phyloP scores from a whole-genome alignment of 2,329 filamentous ascomycete species.

The Elsinoe fawcettii region DNA sequence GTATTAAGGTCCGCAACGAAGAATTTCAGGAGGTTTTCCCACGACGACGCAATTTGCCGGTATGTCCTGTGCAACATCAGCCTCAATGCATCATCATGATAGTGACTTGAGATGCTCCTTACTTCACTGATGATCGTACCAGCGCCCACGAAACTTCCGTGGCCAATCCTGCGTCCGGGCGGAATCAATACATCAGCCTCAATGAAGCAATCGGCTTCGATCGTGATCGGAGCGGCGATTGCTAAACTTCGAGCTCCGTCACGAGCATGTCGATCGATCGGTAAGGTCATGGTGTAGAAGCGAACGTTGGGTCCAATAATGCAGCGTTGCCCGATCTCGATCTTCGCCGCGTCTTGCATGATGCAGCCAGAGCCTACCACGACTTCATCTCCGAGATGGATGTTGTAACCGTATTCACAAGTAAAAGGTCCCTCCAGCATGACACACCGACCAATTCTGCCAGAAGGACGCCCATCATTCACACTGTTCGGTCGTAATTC shows the following conservation, averaged over 20 bases:
- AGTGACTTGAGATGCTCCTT: slow-evolving; percentile 24
- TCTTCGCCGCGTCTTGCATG: slow-evolving; percentile 76
- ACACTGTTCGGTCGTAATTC: slow-evolving; percentile 36
- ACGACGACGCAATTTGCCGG: slow-evolving; percentile 39
- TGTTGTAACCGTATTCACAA: slow-evolving; percentile 95
- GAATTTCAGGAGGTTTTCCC: slow-evolving; percentile 40
- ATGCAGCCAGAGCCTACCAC: slow-evolving; percentile 75
- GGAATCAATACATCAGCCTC: slow-evolving; percentile 55
- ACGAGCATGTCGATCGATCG: slow-evolving; percentile 63
- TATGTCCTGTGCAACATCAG: slow-evolving; percentile 33
- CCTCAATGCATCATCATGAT: neutral
- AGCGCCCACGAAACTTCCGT: slow-evolving; percentile 47
- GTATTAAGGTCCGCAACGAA: slow-evolving; percentile 5
- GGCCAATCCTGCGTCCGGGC: slow-evolving; percentile 48
- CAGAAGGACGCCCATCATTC: slow-evolving; percentile 45
- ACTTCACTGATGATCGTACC: slow-evolving; percentile 50
- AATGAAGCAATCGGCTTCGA: slow-evolving; percentile 65
- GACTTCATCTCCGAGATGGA: slow-evolving; percentile 77
- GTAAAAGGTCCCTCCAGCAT: slow-evolving; percentile 80
- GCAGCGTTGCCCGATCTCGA: slow-evolving; percentile 70
- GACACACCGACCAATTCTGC: slow-evolving; percentile 62
- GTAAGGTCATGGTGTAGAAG: slow-evolving; percentile 68
- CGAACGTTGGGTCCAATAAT: slow-evolving; percentile 71
- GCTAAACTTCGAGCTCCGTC: slow-evolving; percentile 67
- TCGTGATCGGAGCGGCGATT: slow-evolving; percentile 62